Percentiles rank a stretch among this genome's conserved stretches.
These are phyloP conservation scores for Angomonas desouzai DNA, from an alignment of 208 protist genomes.

Conservation along the genomic window DNA sequence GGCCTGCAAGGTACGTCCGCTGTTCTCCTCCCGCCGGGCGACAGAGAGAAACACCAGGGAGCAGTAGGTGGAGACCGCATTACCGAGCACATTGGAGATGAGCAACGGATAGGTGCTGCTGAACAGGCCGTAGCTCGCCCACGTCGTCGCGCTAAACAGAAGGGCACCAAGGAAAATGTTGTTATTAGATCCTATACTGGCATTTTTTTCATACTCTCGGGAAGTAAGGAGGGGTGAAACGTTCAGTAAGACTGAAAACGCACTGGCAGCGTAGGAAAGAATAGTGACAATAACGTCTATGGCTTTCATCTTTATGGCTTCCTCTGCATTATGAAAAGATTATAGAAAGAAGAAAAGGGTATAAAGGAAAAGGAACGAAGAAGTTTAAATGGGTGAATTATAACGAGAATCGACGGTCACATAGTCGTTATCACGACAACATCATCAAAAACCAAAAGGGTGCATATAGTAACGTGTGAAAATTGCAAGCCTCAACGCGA, in stretches of 20 bases:
- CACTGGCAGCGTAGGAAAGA: slow-evolving; percentile 40
- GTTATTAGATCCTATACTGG: slow-evolving; percentile 44
- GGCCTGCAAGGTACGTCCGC: slow-evolving; percentile 30
- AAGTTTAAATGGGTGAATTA: too few species aligned
- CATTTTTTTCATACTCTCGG: slow-evolving; percentile 35
- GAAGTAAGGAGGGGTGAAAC: slow-evolving; percentile 41
- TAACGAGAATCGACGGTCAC: too few species aligned
- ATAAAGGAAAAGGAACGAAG: slow-evolving; percentile 6
- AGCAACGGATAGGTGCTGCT: slow-evolving; percentile 32
- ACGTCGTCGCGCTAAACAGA: slow-evolving; percentile 44
- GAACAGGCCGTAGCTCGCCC: slow-evolving; percentile 57
- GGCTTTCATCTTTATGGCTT: slow-evolving; percentile 18
- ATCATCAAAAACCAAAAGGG: too few species aligned
- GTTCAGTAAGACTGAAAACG: slow-evolving; percentile 50
- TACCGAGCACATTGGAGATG: slow-evolving; percentile 48
- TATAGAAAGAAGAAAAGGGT: background rate
- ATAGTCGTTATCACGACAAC: too few species aligned
- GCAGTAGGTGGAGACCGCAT: slow-evolving; percentile 52
- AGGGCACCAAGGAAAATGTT: slow-evolving; percentile 60
- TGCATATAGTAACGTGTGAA: too few species aligned
- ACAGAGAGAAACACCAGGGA: slow-evolving; percentile 50
- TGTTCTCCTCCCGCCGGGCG: slow-evolving; percentile 43
- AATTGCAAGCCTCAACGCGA: background rate
- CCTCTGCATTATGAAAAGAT: background rate
- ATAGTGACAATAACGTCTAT: slow-evolving; percentile 30